Evolutionary conservation across 169 alveolate genomes (phyloP), one percentile per base, ranked within the genome.

Genomic region (Plasmodium berghei): DNA sequence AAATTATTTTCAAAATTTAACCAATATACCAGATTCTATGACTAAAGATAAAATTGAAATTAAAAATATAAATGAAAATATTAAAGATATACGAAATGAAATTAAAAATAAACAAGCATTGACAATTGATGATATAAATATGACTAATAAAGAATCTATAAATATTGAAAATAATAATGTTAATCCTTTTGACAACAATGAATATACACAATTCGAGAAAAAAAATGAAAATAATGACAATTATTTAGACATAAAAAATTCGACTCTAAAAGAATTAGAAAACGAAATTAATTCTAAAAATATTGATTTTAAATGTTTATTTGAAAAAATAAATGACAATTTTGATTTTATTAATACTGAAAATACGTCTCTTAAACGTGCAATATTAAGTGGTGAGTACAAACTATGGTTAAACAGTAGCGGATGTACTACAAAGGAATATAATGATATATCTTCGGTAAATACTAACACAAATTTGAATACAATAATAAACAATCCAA

Each of bases 261-360:
- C 14, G 0, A 12, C 54, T 5, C 58, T 77, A 18, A 77, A 63
- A 49, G 80, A 77, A 49, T 63, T 77, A 1, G 89, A 77, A 64
- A 52, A 55, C 0, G 18, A 63, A 5, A 26, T 70, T 0, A 5
- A 9, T 9, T 40, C 18, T 1, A 46, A 48, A 52, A 54, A 77
- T n/a, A 77, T 77, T 9, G 74, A 77, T 58, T 77, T 77, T 16
- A 77, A 63, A 24, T 63, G 61, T 45, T 24, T 77, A 8, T 77
- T 77, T 24, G 89, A 77, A 34, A 63, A 64, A 24, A 58, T 77
- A 0, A 54, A 77, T 26, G 89, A 77, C 0, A 63, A 64, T 34
- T 64, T 77, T 4, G 52, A 34, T 10, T 58, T 77, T 20, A 46
- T 77, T 26, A 55, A 52, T 20, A 49, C 28, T 1, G 89, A 63